Conservation (phyloP, 176 grass and related monocot genomes). For the Rhynchospora pubera region DNA sequence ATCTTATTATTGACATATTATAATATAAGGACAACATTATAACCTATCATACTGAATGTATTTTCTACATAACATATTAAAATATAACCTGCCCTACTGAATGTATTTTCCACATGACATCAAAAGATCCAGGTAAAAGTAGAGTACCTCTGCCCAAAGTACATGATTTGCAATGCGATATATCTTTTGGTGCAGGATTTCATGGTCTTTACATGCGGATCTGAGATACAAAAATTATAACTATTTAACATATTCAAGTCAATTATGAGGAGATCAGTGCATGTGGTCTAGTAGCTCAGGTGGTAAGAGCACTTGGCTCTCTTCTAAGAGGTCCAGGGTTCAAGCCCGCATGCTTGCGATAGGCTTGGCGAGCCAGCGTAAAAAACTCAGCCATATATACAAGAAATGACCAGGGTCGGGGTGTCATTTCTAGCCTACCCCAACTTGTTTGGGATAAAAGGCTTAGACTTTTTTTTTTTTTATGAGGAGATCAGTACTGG, state of each 20-base stretch:
- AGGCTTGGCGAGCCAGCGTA: too few species aligned
- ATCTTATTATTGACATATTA: neutral
- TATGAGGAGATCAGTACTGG: neutral
- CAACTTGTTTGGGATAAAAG: too few species aligned
- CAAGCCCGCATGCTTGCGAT: too few species aligned
- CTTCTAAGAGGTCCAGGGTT: too few species aligned
- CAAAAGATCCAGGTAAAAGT: neutral
- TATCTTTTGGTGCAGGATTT: constrained; percentile 46
- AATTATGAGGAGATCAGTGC: neutral
- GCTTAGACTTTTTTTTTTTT: too few species aligned
- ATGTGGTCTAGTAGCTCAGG: too few species aligned
- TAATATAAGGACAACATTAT: neutral
- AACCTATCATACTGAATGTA: neutral
- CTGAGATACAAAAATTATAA: constrained; percentile 25
- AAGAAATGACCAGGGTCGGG: too few species aligned
- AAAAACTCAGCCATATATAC: too few species aligned
- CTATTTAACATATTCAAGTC: neutral
- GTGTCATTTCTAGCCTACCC: too few species aligned
- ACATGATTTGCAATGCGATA: constrained; percentile 78
- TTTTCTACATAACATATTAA: too few species aligned
- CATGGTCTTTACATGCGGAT: constrained; percentile 23
- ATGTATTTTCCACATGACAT: neutral
- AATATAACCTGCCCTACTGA: neutral
- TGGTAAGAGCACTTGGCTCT: too few species aligned
- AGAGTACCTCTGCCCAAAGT: constrained; percentile 75